Evolutionary conservation across 495 filamentous ascomycete genomes (phyloP).

Genomic region (Umbilicaria muhlenbergii): DNA sequence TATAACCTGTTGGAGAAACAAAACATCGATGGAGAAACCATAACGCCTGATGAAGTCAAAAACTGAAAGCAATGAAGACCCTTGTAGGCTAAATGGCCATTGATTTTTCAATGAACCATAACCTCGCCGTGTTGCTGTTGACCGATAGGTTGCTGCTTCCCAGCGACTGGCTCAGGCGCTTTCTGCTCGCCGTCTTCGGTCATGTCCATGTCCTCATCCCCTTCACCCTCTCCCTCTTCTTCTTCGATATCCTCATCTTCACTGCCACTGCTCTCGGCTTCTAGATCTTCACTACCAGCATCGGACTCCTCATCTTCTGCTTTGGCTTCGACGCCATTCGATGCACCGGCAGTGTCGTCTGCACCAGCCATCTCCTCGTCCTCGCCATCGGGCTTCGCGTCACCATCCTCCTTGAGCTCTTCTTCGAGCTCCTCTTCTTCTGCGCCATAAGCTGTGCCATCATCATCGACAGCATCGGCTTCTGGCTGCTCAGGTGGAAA

Average conservation of each 20-base stretch:
- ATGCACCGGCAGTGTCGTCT: slow-evolving; percentile 29
- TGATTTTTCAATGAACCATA: slow-evolving; percentile 32
- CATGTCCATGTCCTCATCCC: slow-evolving; percentile 75
- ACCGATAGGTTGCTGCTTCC: slow-evolving; percentile 20
- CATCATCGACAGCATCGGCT: slow-evolving; percentile 72
- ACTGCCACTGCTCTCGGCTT: slow-evolving; percentile 73
- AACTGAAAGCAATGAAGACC: background rate
- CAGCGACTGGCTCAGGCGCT: slow-evolving; percentile 21
- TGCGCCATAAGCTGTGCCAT: slow-evolving; percentile 70
- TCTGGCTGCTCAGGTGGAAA: slow-evolving; percentile 96
- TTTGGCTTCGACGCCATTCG: slow-evolving; percentile 33
- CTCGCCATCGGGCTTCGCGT: slow-evolving; percentile 30
- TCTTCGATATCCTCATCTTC: slow-evolving; percentile 77
- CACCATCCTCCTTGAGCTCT: slow-evolving; percentile 44
- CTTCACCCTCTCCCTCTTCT: slow-evolving; percentile 48
- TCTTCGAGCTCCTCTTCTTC: slow-evolving; percentile 45
- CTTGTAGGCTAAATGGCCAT: too few relatives aligned
- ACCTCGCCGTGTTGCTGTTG: slow-evolving; percentile 26
- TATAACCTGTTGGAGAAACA: too few relatives aligned
- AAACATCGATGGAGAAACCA: slow-evolving; percentile 1
- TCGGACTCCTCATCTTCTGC: slow-evolving; percentile 69
- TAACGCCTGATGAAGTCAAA: slow-evolving; percentile 14
- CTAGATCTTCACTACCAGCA: slow-evolving; percentile 89
- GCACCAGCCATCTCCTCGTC: slow-evolving; percentile 77
- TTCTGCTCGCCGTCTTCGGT: slow-evolving; percentile 40